Percentiles rank a stretch among this genome's conserved stretches.
Conservation (phyloP, 108 stramenopile species). For the Skeletonema marinoi region DNA sequence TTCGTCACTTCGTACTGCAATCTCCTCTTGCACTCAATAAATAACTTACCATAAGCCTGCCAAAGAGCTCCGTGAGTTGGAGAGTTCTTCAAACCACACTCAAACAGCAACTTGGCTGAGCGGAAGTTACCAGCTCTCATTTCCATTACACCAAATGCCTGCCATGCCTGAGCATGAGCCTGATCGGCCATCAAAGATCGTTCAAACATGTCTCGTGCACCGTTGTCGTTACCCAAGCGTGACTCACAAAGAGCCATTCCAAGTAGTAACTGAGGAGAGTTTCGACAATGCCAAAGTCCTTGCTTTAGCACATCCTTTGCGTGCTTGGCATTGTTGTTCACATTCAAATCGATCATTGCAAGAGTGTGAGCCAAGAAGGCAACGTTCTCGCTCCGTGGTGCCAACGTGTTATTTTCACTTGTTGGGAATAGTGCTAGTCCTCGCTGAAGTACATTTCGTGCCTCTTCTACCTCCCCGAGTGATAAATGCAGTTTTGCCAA, state of each 20-base stretch:
- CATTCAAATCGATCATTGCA: slow-evolving; percentile 82
- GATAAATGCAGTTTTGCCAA: slow-evolving; percentile 79
- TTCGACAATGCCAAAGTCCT: slow-evolving; percentile 67
- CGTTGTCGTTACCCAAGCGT: slow-evolving; percentile 70
- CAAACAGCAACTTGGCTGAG: slow-evolving; percentile 69
- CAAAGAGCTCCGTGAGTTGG: slow-evolving; percentile 82
- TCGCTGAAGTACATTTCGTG: slow-evolving; percentile 55
- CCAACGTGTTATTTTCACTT: slow-evolving; percentile 45
- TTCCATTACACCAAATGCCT: slow-evolving; percentile 91
- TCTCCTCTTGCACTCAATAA: not conserved
- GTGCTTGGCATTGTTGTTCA: slow-evolving; percentile 52
- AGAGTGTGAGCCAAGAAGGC: slow-evolving; percentile 82
- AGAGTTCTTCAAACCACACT: slow-evolving; percentile 71
- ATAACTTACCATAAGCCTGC: slow-evolving; percentile 73
- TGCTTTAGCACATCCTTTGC: slow-evolving; percentile 66
- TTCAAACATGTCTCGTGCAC: slow-evolving; percentile 72
- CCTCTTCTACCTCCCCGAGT: slow-evolving; percentile 70
- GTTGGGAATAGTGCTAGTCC: slow-evolving; percentile 59
- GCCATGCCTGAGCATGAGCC: slow-evolving; percentile 87
- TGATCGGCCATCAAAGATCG: slow-evolving; percentile 57
- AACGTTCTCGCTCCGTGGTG: slow-evolving; percentile 52
- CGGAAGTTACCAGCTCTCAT: slow-evolving; percentile 75
- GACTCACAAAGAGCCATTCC: slow-evolving; percentile 83
- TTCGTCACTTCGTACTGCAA: slow-evolving; percentile 69
- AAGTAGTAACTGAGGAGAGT: slow-evolving; percentile 71